phyloP scores from a whole-genome alignment of 805 yeast species.

The Candida sithepensis region DNA sequence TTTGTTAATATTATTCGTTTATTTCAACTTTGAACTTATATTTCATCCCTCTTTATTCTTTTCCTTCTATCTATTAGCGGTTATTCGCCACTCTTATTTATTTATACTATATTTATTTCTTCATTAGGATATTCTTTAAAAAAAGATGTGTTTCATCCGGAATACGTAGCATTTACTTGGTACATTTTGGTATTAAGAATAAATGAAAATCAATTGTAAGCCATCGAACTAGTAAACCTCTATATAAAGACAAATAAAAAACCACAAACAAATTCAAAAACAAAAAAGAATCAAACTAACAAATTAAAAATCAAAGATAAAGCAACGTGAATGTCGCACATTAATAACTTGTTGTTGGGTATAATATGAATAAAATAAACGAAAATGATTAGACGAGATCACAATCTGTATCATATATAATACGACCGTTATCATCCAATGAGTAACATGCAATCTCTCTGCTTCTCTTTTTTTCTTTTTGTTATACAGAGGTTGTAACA shows the following conservation, averaged over 20 bases:
- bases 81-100: too few relatives aligned
- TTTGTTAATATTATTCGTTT: neutral
- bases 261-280: neutral
- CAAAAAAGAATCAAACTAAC: neutral
- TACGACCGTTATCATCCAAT: too few relatives aligned
- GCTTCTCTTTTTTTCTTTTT: too few relatives aligned
- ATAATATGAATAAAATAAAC: neutral
- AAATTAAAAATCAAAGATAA: neutral
- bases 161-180: neutral
- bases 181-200: too few relatives aligned
- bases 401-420: too few relatives aligned
- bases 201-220: too few relatives aligned
- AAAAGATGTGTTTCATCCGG: too few relatives aligned
- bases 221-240: neutral
- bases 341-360: neutral
- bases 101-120: neutral
- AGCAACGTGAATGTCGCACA: neutral
- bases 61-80: too few relatives aligned
- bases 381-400: neutral
- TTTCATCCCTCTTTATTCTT: too few relatives aligned
- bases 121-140: neutral
- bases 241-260: neutral
- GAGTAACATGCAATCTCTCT: too few relatives aligned
- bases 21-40: too few relatives aligned
- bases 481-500: too few relatives aligned